Evolutionary conservation across 1,284 basidiomycete genomes (phyloP).

Genomic region (Heterobasidion parviporum): DNA sequence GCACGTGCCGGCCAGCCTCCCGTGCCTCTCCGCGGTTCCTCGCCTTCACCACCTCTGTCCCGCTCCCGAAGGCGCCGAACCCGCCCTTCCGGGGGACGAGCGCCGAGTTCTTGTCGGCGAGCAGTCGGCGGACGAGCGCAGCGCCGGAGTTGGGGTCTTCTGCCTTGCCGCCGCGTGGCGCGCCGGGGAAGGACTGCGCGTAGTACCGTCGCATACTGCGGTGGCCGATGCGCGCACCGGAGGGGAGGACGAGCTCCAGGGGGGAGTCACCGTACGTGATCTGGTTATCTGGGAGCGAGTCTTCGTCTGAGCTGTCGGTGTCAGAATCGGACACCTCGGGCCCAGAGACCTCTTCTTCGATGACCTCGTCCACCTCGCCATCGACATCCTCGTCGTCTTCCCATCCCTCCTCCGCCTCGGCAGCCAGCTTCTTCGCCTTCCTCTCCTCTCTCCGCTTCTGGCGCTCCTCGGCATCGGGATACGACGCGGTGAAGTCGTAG

Average conservation of each 20-base stretch:
- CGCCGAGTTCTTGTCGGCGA: constrained; percentile 75
- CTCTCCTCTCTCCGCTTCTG: constrained; percentile 22
- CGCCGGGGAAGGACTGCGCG: constrained; percentile 64
- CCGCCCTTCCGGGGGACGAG: constrained; percentile 82
- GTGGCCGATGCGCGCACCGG: constrained; percentile 89
- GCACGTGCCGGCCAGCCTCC: constrained; percentile 85
- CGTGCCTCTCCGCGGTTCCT: constrained; percentile 90
- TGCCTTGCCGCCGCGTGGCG: constrained; percentile 23
- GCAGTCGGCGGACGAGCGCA: constrained; percentile 63
- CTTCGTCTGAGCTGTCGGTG: constrained; percentile 25
- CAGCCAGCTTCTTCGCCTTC: constrained; percentile 22
- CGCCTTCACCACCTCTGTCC: constrained; percentile 81
- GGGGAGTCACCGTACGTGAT: constrained; percentile 69
- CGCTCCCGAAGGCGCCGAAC: constrained; percentile 76
- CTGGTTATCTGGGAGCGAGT: constrained; percentile 42
- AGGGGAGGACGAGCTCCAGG: constrained; percentile 91
- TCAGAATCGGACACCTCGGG: constrained; percentile 29
- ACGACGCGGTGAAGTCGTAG: constrained; percentile 86
- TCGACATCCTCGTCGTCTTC: constrained; percentile 44
- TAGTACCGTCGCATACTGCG: constrained; percentile 85
- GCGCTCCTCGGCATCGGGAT: constrained; percentile 46
- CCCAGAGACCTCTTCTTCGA: constrained; percentile 32
- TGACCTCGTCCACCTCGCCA: constrained; percentile 45
- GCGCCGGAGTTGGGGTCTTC: constrained; percentile 65
- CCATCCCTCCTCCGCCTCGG: constrained; percentile 46